Conservation (phyloP, 2,329 filamentous ascomycete genomes). For the Leptoxyphium fumago region DNA sequence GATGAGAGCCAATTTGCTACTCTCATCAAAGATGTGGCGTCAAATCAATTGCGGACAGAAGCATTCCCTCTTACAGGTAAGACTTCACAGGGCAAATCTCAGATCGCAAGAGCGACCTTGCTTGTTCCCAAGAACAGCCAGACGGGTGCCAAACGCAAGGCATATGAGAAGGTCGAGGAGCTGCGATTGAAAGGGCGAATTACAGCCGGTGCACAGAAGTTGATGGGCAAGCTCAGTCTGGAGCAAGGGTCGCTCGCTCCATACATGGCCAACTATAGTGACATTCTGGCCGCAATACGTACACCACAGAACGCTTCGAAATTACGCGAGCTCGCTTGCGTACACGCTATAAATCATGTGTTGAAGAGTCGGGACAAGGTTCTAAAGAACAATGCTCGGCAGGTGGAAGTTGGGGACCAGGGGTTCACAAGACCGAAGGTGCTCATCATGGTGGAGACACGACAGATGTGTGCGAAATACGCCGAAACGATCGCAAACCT, state of each 20-base stretch:
- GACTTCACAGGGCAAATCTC: conserved; percentile 1
- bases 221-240: conserved; percentile 43
- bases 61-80: conserved; percentile 1
- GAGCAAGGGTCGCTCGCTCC: conserved; percentile 53
- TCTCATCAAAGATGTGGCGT: conserved; percentile 32
- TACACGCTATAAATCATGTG: conserved; percentile 84
- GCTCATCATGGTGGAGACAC: conserved; percentile 76
- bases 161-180: conserved; percentile 13
- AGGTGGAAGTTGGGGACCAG: conserved; percentile 73
- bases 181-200: conserved; percentile 60
- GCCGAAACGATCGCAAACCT: conserved; percentile 63
- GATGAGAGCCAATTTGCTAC: conserved; percentile 45
- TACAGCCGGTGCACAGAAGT: conserved; percentile 36
- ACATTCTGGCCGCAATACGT: conserved; percentile 62
- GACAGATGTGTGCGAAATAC: conserved; percentile 67
- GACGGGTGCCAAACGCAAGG: conserved; percentile 1
- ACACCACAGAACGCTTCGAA: conserved; percentile 52
- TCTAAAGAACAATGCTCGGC: conserved; percentile 79
- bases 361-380: conserved; percentile 86
- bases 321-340: conserved; percentile 56
- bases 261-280: conserved; percentile 67
- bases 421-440: conserved; percentile 93
- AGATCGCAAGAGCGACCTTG: conserved; percentile 7
- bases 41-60: conserved; percentile 32
- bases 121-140: conserved; percentile 2